Evolutionary conservation across 2,329 filamentous ascomycete species (phyloP).

Genomic region (Penicillium carneum): DNA sequence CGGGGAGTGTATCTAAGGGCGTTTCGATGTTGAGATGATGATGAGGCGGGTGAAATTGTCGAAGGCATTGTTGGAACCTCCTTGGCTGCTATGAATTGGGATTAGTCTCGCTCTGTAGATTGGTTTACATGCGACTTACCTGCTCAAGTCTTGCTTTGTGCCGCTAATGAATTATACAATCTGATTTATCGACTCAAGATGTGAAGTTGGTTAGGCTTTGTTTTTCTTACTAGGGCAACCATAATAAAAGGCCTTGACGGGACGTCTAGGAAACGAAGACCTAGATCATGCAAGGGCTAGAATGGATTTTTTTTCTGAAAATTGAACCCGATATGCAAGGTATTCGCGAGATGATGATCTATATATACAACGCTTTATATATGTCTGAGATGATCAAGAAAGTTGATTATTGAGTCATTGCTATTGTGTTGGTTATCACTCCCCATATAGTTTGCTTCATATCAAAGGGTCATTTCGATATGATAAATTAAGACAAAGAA

Average conservation of each 20-base stretch:
- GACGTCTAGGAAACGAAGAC: not conserved
- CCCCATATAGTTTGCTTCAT: not conserved
- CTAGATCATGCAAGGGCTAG: conserved; percentile 12
- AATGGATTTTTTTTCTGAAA: not conserved
- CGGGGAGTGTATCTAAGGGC: conserved; percentile 14
- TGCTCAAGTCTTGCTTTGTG: not conserved
- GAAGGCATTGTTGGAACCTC: conserved; percentile 10
- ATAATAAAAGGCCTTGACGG: not conserved
- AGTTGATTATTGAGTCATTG: not conserved
- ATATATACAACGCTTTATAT: no score
- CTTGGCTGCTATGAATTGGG: not conserved
- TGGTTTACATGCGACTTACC: not conserved
- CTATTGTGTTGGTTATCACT: not conserved
- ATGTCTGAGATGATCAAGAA: not conserved
- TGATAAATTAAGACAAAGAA: not conserved
- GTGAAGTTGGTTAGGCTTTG: not conserved
- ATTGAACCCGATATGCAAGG: conserved; percentile 4
- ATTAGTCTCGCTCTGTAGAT: not conserved
- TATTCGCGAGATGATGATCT: not conserved
- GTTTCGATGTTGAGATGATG: not conserved
- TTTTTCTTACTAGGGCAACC: not conserved
- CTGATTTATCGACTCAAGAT: not conserved
- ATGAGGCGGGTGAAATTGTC: not conserved
- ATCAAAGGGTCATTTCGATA: not conserved
- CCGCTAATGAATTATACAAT: not conserved